A percentile compares a stretch with the other conserved stretches of the same genome.
These are phyloP conservation scores for Torulaspora microellipsoides DNA, from an alignment of 805 yeast species.

Conservation along the genomic window DNA sequence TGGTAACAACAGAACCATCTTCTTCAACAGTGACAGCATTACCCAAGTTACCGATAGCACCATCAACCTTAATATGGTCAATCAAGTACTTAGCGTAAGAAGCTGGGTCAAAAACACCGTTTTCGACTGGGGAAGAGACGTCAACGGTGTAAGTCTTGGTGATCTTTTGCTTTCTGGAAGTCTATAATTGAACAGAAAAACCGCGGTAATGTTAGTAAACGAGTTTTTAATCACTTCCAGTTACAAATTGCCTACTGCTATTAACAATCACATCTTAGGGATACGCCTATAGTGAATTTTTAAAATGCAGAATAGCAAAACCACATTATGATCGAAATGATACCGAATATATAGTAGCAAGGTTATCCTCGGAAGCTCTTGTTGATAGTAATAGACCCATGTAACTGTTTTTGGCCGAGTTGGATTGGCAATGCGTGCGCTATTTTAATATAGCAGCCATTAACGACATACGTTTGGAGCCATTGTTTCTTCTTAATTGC, in stretches of 20 bases:
- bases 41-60: slow-evolving; percentile 95
- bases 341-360: background rate
- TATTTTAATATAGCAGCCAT: slow-evolving; percentile 1
- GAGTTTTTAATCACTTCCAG: slow-evolving; percentile 6
- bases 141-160: slow-evolving; percentile 92
- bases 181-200: slow-evolving; percentile 44
- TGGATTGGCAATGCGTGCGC: too few species aligned
- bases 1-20: slow-evolving; percentile 84
- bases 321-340: slow-evolving; percentile 1
- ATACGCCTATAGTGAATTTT: slow-evolving; percentile 16
- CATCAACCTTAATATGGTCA: slow-evolving; percentile 99
- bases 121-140: slow-evolving; percentile 94
- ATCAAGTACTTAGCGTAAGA: slow-evolving; percentile 96
- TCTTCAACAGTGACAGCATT: slow-evolving; percentile 87
- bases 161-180: slow-evolving; percentile 77
- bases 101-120: slow-evolving; percentile 96
- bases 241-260: slow-evolving; percentile 36
- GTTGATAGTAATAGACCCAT: slow-evolving; percentile 14
- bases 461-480: slow-evolving; percentile 84
- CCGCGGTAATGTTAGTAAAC: slow-evolving; percentile 13
- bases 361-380: slow-evolving; percentile 10
- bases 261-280: slow-evolving; percentile 34
- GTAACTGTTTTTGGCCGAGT: slow-evolving; percentile 6
- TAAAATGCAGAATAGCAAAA: slow-evolving; percentile 25
- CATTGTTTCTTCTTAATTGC: slow-evolving; percentile 44